Conservation (phyloP, 306 rosid species). For the Medicago lupulina region DNA sequence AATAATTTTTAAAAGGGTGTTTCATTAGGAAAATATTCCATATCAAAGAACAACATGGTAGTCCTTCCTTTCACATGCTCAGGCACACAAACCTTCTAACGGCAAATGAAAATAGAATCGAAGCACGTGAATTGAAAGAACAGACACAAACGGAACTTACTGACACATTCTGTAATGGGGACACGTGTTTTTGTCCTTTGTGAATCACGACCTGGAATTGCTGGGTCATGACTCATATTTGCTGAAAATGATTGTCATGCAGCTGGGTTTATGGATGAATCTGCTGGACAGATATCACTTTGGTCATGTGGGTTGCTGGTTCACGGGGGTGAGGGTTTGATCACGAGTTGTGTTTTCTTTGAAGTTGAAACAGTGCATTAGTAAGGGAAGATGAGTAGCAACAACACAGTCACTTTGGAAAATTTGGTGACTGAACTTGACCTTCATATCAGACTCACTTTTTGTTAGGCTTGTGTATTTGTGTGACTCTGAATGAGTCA, state of each 20-base stretch:
- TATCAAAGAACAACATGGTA: slow-evolving; percentile 2
- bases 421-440: neutral
- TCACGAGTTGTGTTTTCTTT: too few species aligned
- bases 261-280: neutral
- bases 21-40: slow-evolving; percentile 11
- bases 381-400: too few species aligned
- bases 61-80: slow-evolving; percentile 10
- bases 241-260: neutral
- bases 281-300: too few species aligned
- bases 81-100: neutral
- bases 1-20: neutral
- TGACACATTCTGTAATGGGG: neutral
- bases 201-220: neutral
- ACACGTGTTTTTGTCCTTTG: too few species aligned
- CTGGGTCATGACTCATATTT: neutral
- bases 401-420: too few species aligned
- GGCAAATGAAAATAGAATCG: neutral
- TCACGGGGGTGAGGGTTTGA: too few species aligned
- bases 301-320: too few species aligned
- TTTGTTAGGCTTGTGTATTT: neutral
- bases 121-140: slow-evolving; percentile 7
- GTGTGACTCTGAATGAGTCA: slow-evolving; percentile 15
- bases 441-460: slow-evolving; percentile 1
- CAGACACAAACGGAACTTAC: neutral
- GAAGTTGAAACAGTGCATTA: too few species aligned